Evolutionary conservation across 352 stramenopile species (phyloP), one percentile per base, ranked within the genome.

Genomic region (Thalassiosira tumida): DNA sequence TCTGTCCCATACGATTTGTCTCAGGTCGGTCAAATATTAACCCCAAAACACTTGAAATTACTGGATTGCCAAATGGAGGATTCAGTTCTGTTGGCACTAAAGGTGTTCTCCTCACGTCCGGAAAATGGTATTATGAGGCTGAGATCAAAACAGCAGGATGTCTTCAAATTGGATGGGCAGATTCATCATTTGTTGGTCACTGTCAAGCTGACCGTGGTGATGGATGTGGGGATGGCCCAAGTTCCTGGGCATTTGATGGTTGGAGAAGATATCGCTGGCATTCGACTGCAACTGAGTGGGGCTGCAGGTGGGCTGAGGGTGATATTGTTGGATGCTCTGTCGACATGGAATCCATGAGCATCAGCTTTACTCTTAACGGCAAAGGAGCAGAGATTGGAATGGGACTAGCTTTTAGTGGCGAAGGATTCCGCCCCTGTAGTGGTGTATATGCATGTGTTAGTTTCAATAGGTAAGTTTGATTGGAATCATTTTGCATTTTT

Each of bases 331-430:
- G 96, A 37, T 97, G 95, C 38, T 59, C 97, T 40, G 93, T 97
- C 64, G 96, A 98, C 80, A 96, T 97, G 92, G 96, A 98, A 62
- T 76, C 91, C 54, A 95, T 91, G 72, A 94, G 80, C 38, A 89
- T 98, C 38, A 96, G 91, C 59, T 98, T 98, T 74, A 97, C 94
- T 38, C 86, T 98, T 26, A 98, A 98, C 93, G 97, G 97, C n/a
- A 91, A 95, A 91, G 95, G 84, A 13, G 95, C 97, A 93, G 96
- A 98, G 91, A 97, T 98, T 72, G 96, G 95, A 14, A 98, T 98
- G 96, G 97, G 97, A 14, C 37, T 96, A 73, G 97, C 97, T 31
- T 98, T 98, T 85, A 95, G 82, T 70, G 95, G 94, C 24, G 84
- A 97, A 88, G 93, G 93, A 78, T 98, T 97, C 77, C 86, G 94